Base-by-base conservation (phyloP, 2,329 filamentous ascomycete genomes). In the Colletotrichum cuscutae region DNA sequence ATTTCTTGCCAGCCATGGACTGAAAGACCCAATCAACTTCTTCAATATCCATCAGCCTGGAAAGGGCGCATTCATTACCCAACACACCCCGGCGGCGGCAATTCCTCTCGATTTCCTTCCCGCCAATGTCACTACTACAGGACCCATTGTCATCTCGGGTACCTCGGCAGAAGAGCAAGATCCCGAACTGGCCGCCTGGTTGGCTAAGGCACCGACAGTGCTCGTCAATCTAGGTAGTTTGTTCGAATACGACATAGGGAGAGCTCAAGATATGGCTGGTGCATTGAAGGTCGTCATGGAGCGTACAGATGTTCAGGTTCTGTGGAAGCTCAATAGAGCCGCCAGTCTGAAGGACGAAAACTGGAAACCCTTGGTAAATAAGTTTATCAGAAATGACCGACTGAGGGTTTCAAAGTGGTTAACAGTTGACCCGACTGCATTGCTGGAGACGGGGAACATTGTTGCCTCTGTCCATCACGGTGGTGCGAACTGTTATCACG, bases 401-500 rank as follows among this genome's bases (percentile, higher is more conserved):
- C 30, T 80, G 19, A 74, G 70, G 57, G 65, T 83, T 6, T 73
- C 71, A 11, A 71, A 56, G 5, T 83, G 82, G 82, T 63, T 83
- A 3, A 71, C 72, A 0, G 77, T 78, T 15, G 81, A 83, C 49
- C 81, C 80, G 0, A 64, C 76, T 2, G 77, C 82, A 1, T 73
- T 85, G 5, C 75, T 84, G 8, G 75, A 81, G 57, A 81, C 79
- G 5, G 82, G 82, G 0, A 59, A 83, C 60, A 76, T 85, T 7
- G 73, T 80, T 5, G 76, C 77, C 4, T 81, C 76, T 0, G 80
- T 85, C 1, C 81, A 85, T 63, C 84, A 86, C 60, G 84, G 84
- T 2, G 84, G 83, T 0, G 77, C 83, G 0, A 83, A 82, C 71
- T 81, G 78, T 12, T 88, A 82, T 68, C 81, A 85, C 42, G 86